Conservation (phyloP, 306 rosid species). For the Pyrus pyrifolia region DNA sequence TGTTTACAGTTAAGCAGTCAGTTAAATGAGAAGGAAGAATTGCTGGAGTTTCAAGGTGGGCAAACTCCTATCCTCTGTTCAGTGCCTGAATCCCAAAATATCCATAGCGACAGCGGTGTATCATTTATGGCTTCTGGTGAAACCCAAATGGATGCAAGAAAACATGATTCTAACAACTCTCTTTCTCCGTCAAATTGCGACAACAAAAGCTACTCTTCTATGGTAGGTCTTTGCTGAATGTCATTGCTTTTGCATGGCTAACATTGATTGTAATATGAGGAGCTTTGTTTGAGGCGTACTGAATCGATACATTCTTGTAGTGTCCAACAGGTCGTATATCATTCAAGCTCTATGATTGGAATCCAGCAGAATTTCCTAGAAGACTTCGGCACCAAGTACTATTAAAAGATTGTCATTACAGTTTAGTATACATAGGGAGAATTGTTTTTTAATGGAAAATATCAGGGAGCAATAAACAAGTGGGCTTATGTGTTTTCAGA, state of each 20-base stretch:
- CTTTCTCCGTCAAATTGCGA: conserved; percentile 50
- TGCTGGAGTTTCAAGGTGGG: conserved; percentile 52
- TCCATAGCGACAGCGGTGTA: conserved; percentile 28
- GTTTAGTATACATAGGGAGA: conserved; percentile 56
- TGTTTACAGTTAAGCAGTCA: conserved; percentile 40
- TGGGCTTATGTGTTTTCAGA: conserved; percentile 44
- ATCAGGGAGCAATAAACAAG: conserved; percentile 36
- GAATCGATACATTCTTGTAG: conserved; percentile 53
- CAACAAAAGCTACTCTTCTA: conserved; percentile 72
- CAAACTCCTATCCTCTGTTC: conserved; percentile 27
- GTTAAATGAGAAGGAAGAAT: conserved; percentile 35
- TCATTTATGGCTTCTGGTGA: conserved; percentile 49
- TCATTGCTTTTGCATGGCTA: conserved; percentile 2
- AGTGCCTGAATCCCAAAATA: conserved; percentile 44
- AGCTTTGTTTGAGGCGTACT: conserved; percentile 14
- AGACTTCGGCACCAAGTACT: conserved; percentile 97
- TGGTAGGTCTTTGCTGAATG: conserved; percentile 44
- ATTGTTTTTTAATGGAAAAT: conserved; percentile 6
- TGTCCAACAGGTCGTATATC: conserved; percentile 98
- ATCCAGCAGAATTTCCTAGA: conserved; percentile 98
- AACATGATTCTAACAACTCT: conserved; percentile 46
- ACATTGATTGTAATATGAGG: neutral
- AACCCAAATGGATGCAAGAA: conserved; percentile 48
- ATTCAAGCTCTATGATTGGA: conserved; percentile 99
- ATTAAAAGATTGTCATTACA: conserved; percentile 56